Evolutionary conservation across 2,329 filamentous ascomycete species (phyloP), one percentile per base, ranked within the genome.

Genomic region (Diaporthe vexans): DNA sequence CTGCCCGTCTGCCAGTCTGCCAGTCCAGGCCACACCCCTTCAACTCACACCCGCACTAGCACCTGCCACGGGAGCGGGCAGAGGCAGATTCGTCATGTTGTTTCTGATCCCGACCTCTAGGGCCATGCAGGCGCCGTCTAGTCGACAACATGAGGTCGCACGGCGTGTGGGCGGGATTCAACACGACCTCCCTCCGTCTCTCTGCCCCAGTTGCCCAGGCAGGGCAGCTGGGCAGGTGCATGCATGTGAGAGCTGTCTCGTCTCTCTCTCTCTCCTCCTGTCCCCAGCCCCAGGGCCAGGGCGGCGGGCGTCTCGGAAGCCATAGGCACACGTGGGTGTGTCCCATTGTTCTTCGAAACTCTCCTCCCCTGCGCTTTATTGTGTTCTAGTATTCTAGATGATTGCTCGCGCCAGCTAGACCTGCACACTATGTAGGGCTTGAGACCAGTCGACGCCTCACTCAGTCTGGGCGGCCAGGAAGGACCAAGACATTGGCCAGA

Each of bases 361-460:
- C 33, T 3, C 51, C 46, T 67, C 21, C 40, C 15, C 15, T 43
- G 40, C 11, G 21, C 29, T n/a, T 1, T 4, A 67, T 67, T 67
- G 63, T 67, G 3, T 37, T 37, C 46, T n/a, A 33, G 26, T 13
- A 26, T 48, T 8, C 19, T 51, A n/a, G 46, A 3, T 35, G 43
- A 37, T 15, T 24, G 61, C 43, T 37, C 37, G 19, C 29, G 46
- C 46, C 46, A 37, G 40, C 40, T 43, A 43, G 40, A 17, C 40
- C 40, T 43, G 40, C 40, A 43, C 40, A 43, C 40, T 11, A 43
- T 7, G 24, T 63, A 15, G 40, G 26, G 40, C 59, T 40, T 40
- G 48, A 54, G 33, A 54, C 63, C 63, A 67, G 63, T 67, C 61
- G 63, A 52, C 63, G 63, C 63, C 63, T 68, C 63, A 48, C 35